Conservation (phyloP, 2,329 filamentous ascomycete species). For the Colletotrichum lindemuthianum region DNA sequence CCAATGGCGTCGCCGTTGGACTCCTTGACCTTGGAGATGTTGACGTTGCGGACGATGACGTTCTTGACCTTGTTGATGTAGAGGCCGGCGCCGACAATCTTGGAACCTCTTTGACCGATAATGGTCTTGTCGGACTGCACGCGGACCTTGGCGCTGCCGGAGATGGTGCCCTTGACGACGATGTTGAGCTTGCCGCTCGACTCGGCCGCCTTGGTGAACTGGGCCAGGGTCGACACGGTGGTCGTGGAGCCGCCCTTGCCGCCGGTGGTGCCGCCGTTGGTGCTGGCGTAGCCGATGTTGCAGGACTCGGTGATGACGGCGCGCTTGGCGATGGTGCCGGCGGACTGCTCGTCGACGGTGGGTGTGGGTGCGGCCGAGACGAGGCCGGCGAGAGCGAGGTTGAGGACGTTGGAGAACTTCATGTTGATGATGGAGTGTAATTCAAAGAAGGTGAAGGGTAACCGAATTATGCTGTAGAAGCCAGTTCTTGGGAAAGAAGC, state of each 20-base stretch:
- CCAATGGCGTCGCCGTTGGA: conserved; percentile 68
- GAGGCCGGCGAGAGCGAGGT: conserved; percentile 43
- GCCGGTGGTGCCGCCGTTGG: conserved; percentile 58
- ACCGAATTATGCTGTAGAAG: conserved; percentile 9
- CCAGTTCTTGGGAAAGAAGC: conserved; percentile 19
- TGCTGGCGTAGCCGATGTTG: conserved; percentile 47
- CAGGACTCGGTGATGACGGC: conserved; percentile 49
- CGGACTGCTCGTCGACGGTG: conserved; percentile 41
- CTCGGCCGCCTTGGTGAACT: conserved; percentile 57
- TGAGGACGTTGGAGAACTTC: conserved; percentile 46
- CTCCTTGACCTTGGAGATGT: conserved; percentile 66
- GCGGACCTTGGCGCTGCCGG: conserved; percentile 51
- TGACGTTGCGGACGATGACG: conserved; percentile 71
- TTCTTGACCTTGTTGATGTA: conserved; percentile 64
- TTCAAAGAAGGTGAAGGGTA: background rate
- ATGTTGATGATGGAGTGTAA: conserved; percentile 31
- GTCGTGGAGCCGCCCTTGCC: conserved; percentile 61
- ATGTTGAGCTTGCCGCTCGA: conserved; percentile 55
- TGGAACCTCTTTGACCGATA: conserved; percentile 49
- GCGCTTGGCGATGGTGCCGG: conserved; percentile 45
- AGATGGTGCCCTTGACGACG: conserved; percentile 53
- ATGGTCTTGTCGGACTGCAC: conserved; percentile 58
- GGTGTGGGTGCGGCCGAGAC: conserved; percentile 44
- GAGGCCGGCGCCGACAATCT: conserved; percentile 59
- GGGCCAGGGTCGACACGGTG: conserved; percentile 58